phyloP scores from a whole-genome alignment of 1,284 basidiomycete genomes.

The Erythrobasidium hasegawianum region DNA sequence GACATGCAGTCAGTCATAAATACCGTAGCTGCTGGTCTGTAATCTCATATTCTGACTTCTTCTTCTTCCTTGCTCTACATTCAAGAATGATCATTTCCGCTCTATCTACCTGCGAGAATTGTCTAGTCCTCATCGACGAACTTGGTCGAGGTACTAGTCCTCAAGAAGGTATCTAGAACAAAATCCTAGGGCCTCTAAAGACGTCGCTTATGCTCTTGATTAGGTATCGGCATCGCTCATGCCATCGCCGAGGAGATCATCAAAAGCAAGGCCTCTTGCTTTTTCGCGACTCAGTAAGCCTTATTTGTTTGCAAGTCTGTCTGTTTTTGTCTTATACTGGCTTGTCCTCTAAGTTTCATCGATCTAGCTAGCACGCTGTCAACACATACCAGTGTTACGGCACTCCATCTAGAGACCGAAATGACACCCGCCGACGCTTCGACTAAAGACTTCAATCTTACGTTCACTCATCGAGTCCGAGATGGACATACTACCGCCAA shows the following conservation, averaged over 20 bases:
- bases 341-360: conserved; percentile 53
- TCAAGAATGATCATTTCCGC: conserved; percentile 30
- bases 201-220: neutral
- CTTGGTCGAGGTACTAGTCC: conserved; percentile 57
- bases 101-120: conserved; percentile 50
- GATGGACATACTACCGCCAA: conserved; percentile 44
- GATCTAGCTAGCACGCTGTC: conserved; percentile 53
- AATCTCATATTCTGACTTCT: conserved; percentile 42
- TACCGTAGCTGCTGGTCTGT: too few relatives aligned
- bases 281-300: conserved; percentile 75
- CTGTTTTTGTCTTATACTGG: neutral
- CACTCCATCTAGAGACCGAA: conserved; percentile 76
- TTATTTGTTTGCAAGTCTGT: neutral
- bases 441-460: conserved; percentile 61
- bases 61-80: neutral
- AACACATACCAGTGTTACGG: conserved; percentile 49
- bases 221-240: conserved; percentile 75
- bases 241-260: conserved; percentile 87
- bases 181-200: too few relatives aligned
- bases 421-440: conserved; percentile 51
- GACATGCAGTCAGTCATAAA: conserved; percentile 54
- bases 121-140: conserved; percentile 84
- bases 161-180: conserved; percentile 29
- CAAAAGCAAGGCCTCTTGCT: conserved; percentile 63
- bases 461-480: conserved; percentile 57